Evolutionary conservation across 1,139 yeast species (phyloP).

Genomic region (Candida tropicalis): DNA sequence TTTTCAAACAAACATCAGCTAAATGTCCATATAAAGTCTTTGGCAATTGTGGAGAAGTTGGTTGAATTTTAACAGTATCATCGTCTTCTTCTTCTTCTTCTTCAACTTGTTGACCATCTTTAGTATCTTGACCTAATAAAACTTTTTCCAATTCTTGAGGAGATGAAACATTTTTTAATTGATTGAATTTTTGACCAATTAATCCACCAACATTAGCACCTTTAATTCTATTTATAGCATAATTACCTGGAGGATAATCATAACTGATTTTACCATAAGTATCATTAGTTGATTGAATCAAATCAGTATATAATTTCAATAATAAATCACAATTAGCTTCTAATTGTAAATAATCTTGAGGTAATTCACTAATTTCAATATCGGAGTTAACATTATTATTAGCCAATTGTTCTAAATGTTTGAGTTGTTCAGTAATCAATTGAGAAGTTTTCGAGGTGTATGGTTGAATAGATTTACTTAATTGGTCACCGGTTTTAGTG

Average conservation of each 20-base stretch:
- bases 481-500: constrained; percentile 42
- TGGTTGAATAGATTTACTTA: constrained; percentile 46
- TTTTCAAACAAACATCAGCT: constrained; percentile 36
- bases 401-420: constrained; percentile 49
- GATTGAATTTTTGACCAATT: constrained; percentile 55
- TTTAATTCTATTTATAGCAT: constrained; percentile 45
- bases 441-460: constrained; percentile 45
- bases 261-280: constrained; percentile 69
- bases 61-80: constrained; percentile 31
- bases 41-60: constrained; percentile 37
- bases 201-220: constrained; percentile 66
- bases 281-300: constrained; percentile 56
- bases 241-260: constrained; percentile 74
- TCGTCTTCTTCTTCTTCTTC: constrained; percentile 15
- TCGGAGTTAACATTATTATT: constrained; percentile 22
- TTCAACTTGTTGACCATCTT: not conserved
- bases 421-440: constrained; percentile 41
- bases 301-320: constrained; percentile 59
- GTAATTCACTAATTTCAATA: constrained; percentile 61
- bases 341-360: constrained; percentile 67
- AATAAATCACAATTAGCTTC: constrained; percentile 68
- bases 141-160: constrained; percentile 66
- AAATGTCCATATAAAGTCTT: constrained; percentile 51
- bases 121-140: constrained; percentile 34
- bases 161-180: constrained; percentile 60